Evolutionary conservation across 2,329 filamentous ascomycete genomes (phyloP), one percentile per base, ranked within the genome.

Genomic region (Claviceps digitariae): DNA sequence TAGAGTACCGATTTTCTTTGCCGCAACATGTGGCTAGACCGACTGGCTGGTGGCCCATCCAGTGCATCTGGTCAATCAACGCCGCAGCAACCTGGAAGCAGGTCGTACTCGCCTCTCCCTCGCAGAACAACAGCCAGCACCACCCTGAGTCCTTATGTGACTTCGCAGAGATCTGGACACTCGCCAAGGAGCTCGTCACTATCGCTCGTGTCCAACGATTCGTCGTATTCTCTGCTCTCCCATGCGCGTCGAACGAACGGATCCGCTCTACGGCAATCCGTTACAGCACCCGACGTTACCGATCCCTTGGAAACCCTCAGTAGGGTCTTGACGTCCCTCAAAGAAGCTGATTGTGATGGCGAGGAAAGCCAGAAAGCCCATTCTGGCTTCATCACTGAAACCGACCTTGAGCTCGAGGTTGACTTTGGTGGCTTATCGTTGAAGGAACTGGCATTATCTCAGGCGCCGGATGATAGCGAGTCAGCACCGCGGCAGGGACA

Each of bases 21-120:
- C 53, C 36, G 27, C 38, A 70, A 62, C 62, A 95, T 95, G 88
- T 95, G 90, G 90, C 82, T 94, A 65, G 90, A 95, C 73, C 85
- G 90, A 67, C 82, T 95, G 59, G 84, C 86, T 58, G 82, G 65
- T 56, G 61, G 78, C 62, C 83, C 86, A 68, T 78, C 83, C 54
- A 82, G 59, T 58, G 79, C 66, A 73, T 81, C 69, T 56, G 72
- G 70, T 58, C 74, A 79, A 54, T 76, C 79, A 57, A 81, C 81
- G 55, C 79, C 82, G 56, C 74, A 81, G 63, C 74, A 81, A 63
- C 72, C 82, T 56, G 75, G 76, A 55, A 82, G 78, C 66, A 82
- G 88, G 65, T 74, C 84, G 50, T 86, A 82, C 64, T 90, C 88
- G 57, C 86, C 87, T 48, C 77, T 83, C 29, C 78, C 81, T 43